These are phyloP conservation scores for Dactylella cylindrospora DNA, from an alignment of 2,329 filamentous ascomycete species.

Conservation along the genomic window DNA sequence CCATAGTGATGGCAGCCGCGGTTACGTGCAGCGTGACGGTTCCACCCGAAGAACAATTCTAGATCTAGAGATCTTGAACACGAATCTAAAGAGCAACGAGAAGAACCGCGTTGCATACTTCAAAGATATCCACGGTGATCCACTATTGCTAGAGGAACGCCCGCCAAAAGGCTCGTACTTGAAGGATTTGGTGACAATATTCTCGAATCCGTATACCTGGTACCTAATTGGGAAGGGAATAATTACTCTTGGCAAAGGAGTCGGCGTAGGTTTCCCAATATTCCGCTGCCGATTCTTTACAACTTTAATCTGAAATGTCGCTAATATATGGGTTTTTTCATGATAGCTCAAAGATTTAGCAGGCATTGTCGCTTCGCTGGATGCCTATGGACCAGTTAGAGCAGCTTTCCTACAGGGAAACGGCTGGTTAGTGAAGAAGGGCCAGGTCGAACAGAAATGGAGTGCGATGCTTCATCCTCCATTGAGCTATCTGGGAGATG, in stretches of 20 bases:
- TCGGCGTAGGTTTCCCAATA: conserved; percentile 5
- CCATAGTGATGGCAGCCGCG: neutral
- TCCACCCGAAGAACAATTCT: conserved; percentile 8
- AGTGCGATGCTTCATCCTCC: conserved; percentile 38
- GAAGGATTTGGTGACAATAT: conserved; percentile 18
- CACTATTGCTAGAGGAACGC: conserved; percentile 28
- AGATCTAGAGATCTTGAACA: conserved; percentile 22
- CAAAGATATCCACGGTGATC: conserved; percentile 33
- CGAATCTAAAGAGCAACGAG: conserved; percentile 6
- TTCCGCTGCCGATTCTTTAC: neutral
- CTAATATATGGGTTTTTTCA: neutral
- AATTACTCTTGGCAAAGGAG: conserved; percentile 14
- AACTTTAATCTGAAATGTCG: neutral
- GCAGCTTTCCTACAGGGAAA: conserved; percentile 30
- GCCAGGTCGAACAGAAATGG: conserved; percentile 37
- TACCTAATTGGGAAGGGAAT: conserved; percentile 19
- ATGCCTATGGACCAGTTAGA: conserved; percentile 29
- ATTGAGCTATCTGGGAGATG: conserved; percentile 36
- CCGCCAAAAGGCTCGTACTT: conserved; percentile 14
- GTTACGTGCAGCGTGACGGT: conserved; percentile 10
- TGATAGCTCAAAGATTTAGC: conserved; percentile 15
- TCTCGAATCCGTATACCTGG: conserved; percentile 21
- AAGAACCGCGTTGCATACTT: conserved; percentile 22
- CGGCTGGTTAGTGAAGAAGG: conserved; percentile 17
- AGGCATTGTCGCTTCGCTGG: conserved; percentile 21